Base-by-base conservation (phyloP, 257 asterid genomes). In the Scutellaria galericulata region DNA sequence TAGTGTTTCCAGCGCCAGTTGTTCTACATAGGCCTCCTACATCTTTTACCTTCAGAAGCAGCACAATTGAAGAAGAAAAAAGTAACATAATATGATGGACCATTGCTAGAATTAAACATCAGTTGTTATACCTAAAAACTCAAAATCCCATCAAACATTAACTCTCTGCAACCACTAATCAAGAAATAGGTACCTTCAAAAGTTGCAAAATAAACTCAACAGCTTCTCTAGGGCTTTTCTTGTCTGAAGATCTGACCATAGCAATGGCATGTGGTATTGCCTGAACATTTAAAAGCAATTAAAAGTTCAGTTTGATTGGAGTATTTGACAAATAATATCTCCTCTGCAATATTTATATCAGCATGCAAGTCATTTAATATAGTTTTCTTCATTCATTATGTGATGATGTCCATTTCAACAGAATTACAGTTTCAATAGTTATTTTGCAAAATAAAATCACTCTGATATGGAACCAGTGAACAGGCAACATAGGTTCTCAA, bases 181-280 rank as follows among this genome's bases (percentile, higher is more conserved):
- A 67, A 73, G 59, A 75, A 42, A 66, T 53, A 15, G 7, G 59
- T 86, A 95, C 99, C 99, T 92, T 95, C 84, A 95, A 69, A 77
- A 95, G 98, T 82, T 92, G 97, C 83, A 90, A 88, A 82, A 95
- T 79, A 74, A 95, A 95, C 84, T 95, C 98, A 78, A 95, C 97
- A 78, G 98, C 98, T 85, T 95, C 99, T 80, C 95, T 90, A 35
- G 98, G 98, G 81, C 99, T 95, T 85, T 85, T 95, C 80, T 85
- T 84, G 74, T 95, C 97, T 44, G 94, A 81, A 66, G 96, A 79
- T 73, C 96, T 89, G 73, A 95, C 94, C 88, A 80, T 86, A 69
- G 99, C 95, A 76, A 95, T 79, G 76, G 98, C 97, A 81, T 84
- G 93, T 64, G 99, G 99, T 78, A 95, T 92, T 61, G 92, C 97